A percentile compares a stretch with the other conserved stretches of the same genome.
Conservation (phyloP, 1,139 yeast species). For the Yamadazyma buinensis region DNA sequence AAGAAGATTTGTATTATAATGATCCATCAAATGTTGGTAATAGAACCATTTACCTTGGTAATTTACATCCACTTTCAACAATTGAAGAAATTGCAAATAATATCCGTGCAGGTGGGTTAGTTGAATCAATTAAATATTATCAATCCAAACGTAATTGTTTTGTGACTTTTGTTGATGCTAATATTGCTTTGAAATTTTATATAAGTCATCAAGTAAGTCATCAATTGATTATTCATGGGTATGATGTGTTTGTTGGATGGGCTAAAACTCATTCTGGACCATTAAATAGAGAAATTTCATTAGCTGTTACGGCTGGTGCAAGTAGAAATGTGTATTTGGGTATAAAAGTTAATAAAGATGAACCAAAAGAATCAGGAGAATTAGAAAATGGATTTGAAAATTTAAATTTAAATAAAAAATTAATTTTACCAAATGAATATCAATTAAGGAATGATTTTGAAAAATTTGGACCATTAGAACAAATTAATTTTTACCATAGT, state of each 20-base stretch:
- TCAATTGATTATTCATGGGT: slow-evolving; percentile 45
- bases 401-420: slow-evolving; percentile 5
- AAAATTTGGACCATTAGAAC: slow-evolving; percentile 42
- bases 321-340: slow-evolving; percentile 49
- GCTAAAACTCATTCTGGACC: slow-evolving; percentile 45
- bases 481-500: slow-evolving; percentile 43
- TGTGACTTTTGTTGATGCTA: slow-evolving; percentile 43
- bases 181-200: slow-evolving; percentile 39
- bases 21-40: slow-evolving; percentile 33
- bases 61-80: slow-evolving; percentile 42
- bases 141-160: slow-evolving; percentile 41
- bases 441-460: slow-evolving; percentile 37
- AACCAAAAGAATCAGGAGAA: neutral
- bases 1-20: slow-evolving; percentile 8
- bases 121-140: slow-evolving; percentile 35
- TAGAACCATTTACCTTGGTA: slow-evolving; percentile 43
- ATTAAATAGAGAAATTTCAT: slow-evolving; percentile 31
- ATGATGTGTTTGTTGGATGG: slow-evolving; percentile 45
- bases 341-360: slow-evolving; percentile 23
- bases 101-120: slow-evolving; percentile 47
- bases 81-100: slow-evolving; percentile 49
- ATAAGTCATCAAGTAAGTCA: slow-evolving; percentile 44
- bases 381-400: neutral
- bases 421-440: slow-evolving; percentile 37
- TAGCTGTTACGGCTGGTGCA: slow-evolving; percentile 49